Percentiles rank a stretch among this genome's conserved stretches.
These are phyloP conservation scores for Apophysomyces sp. DNA, from an alignment of 371 early-diverging fungal species.

Conservation along the genomic window DNA sequence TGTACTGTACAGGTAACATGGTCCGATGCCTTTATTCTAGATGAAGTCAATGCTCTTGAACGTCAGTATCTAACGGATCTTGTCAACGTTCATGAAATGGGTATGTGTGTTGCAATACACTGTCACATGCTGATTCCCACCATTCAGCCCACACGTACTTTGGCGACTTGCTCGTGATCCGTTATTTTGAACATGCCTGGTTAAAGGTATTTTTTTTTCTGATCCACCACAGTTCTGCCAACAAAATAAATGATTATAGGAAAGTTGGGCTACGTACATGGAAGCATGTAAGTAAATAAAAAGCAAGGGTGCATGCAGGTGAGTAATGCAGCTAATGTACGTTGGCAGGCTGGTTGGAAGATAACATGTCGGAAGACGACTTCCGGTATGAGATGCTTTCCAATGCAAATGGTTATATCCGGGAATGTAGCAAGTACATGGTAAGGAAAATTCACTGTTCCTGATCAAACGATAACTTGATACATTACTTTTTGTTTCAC, in stretches of 20 bases:
- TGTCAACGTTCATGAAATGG: constrained; percentile 64
- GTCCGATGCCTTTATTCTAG: constrained; percentile 26
- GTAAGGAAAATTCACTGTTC: constrained; percentile 1
- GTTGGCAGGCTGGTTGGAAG: constrained; percentile 43
- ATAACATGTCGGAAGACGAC: constrained; percentile 39
- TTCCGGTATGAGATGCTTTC: constrained; percentile 37
- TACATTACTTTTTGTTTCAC: background rate
- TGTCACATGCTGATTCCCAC: background rate
- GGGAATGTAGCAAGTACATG: constrained; percentile 46
- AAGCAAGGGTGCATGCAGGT: background rate
- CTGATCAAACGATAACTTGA: background rate
- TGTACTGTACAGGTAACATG: constrained; percentile 23
- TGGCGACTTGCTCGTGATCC: constrained; percentile 56
- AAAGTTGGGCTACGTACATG: constrained; percentile 61
- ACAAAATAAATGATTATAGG: constrained; percentile 13
- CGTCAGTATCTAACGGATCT: constrained; percentile 17
- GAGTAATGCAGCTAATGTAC: background rate
- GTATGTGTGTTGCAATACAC: constrained; percentile 4
- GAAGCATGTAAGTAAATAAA: constrained; percentile 29
- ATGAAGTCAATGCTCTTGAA: constrained; percentile 33
- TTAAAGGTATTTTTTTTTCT: constrained; percentile 29
- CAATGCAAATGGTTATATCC: constrained; percentile 31
- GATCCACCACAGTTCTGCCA: background rate
- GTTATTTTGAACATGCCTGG: constrained; percentile 69
- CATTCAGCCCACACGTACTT: constrained; percentile 57